phyloP scores from a whole-genome alignment of 2,329 filamentous ascomycete species.

The Apiospora kogelbergensis region DNA sequence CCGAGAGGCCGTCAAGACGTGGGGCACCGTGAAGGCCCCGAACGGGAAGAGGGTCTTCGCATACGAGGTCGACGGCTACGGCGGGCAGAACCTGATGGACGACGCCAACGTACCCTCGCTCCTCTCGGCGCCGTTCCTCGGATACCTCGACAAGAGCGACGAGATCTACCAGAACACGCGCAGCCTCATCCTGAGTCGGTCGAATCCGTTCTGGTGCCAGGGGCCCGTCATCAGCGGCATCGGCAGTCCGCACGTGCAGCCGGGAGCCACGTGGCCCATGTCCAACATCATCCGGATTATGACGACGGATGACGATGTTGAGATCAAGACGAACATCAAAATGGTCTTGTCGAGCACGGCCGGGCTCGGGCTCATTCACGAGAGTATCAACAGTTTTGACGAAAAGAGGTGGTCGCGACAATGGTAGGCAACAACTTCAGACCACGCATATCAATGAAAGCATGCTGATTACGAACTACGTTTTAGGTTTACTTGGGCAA shows the following conservation, averaged over 20 bases:
- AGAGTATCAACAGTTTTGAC: constrained; percentile 40
- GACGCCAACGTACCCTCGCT: constrained; percentile 62
- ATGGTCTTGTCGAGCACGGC: constrained; percentile 31
- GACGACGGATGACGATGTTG: constrained; percentile 48
- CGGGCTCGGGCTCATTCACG: constrained; percentile 40
- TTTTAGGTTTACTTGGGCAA: constrained; percentile 58
- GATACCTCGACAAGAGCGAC: constrained; percentile 47
- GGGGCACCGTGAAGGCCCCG: constrained; percentile 52
- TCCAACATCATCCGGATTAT: constrained; percentile 75
- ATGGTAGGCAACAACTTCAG: constrained; percentile 29
- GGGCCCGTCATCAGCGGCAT: constrained; percentile 52
- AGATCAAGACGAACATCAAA: constrained; percentile 35
- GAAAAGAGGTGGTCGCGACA: constrained; percentile 37
- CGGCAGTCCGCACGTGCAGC: constrained; percentile 53
- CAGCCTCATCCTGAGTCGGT: constrained; percentile 68
- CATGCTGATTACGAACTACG: neutral
- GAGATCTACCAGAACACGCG: constrained; percentile 72
- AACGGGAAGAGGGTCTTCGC: constrained; percentile 64
- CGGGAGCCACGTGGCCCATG: constrained; percentile 86
- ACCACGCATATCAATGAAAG: neutral
- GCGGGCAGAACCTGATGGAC: constrained; percentile 58
- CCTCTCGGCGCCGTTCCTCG: constrained; percentile 54
- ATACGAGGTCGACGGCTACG: constrained; percentile 67
- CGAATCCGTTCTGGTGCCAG: constrained; percentile 71
- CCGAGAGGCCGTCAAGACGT: constrained; percentile 61